Evolutionary conservation across 768 basidiomycete species (phyloP).

Genomic region (Panellus pusillus): DNA sequence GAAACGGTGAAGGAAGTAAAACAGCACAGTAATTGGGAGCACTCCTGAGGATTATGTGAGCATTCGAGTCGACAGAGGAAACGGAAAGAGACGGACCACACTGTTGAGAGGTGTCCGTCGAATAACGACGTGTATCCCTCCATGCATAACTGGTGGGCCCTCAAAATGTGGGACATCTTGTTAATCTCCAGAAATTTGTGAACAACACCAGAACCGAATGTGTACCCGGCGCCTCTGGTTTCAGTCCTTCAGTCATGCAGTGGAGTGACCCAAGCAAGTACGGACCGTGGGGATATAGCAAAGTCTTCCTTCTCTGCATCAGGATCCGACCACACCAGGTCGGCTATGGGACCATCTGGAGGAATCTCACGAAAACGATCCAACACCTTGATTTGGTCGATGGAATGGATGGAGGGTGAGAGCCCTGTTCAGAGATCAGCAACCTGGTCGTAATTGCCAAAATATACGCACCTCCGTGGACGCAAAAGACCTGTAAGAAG

Average conservation of each 20-base stretch:
- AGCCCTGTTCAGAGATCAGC: constrained; percentile 54
- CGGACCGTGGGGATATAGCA: constrained; percentile 94
- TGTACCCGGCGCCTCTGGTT: constrained; percentile 93
- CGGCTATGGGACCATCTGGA: constrained; percentile 99
- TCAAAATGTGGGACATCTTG: constrained; percentile 94
- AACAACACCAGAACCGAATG: constrained; percentile 96
- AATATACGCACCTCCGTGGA: constrained; percentile 80
- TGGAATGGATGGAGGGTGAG: constrained; percentile 97
- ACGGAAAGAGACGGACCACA: constrained; percentile 63
- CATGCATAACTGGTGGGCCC: constrained; percentile 99
- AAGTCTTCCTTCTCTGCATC: constrained; percentile 99
- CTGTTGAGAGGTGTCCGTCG: constrained; percentile 92
- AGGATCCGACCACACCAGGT: constrained; percentile 99
- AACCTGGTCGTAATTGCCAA: neutral
- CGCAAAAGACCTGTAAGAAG: constrained; percentile 61
- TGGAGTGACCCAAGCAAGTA: constrained; percentile 20
- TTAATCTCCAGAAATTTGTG: constrained; percentile 97
- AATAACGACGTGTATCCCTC: constrained; percentile 98
- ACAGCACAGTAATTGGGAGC: constrained; percentile 88
- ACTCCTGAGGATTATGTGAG: too few relatives aligned
- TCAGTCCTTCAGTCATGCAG: constrained; percentile 21
- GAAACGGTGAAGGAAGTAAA: neutral
- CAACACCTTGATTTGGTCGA: constrained; percentile 99
- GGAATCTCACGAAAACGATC: constrained; percentile 99
- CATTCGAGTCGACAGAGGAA: too few relatives aligned